These are phyloP conservation scores for Erythrobasidium hasegawianum DNA, from an alignment of 1,284 basidiomycete species.

Conservation along the genomic window DNA sequence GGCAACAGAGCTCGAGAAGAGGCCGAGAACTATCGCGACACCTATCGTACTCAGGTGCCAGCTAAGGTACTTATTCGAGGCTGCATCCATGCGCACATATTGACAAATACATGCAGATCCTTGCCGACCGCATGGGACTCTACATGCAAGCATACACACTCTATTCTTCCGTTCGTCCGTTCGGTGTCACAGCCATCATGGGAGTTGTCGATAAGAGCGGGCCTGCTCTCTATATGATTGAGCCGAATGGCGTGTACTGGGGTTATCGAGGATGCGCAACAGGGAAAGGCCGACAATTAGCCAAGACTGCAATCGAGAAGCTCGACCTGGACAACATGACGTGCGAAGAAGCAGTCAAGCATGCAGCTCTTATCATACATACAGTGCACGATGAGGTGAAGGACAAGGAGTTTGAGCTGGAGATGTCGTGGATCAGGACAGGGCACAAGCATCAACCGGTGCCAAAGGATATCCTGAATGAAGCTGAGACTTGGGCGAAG, in stretches of 20 bases:
- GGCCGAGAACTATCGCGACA: constrained; percentile 69
- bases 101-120: constrained; percentile 55
- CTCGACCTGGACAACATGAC: constrained; percentile 75
- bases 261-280: constrained; percentile 91
- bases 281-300: constrained; percentile 93
- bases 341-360: constrained; percentile 77
- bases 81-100: too few relatives aligned
- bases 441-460: constrained; percentile 82
- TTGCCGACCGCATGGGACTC: constrained; percentile 78
- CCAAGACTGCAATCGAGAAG: constrained; percentile 98
- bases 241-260: constrained; percentile 87
- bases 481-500: constrained; percentile 85
- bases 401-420: constrained; percentile 96
- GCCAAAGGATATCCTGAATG: constrained; percentile 74
- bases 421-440: constrained; percentile 91
- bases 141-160: constrained; percentile 96
- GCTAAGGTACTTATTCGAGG: constrained; percentile 62
- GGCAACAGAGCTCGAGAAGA: constrained; percentile 82
- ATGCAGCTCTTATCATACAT: constrained; percentile 95
- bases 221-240: constrained; percentile 82
- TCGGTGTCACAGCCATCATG: constrained; percentile 88
- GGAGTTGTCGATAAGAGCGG: constrained; percentile 88
- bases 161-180: constrained; percentile 96
- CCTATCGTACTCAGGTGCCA: constrained; percentile 70
- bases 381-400: constrained; percentile 95